Conservation (phyloP, 1,284 basidiomycete genomes). For the Ustilago curta region DNA sequence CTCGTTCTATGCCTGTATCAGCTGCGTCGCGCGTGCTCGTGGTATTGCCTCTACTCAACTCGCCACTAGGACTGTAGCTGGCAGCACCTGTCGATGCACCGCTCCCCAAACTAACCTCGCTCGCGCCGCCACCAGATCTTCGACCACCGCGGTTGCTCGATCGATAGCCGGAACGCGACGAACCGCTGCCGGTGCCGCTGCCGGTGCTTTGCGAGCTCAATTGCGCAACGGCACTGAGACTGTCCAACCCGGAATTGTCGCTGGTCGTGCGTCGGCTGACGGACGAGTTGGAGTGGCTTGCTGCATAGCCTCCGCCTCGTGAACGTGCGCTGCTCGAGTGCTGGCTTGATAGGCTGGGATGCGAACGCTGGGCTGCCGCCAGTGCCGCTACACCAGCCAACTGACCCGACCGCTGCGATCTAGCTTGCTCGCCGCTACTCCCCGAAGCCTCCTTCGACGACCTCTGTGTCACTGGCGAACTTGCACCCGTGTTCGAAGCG, state of each 20-base stretch:
- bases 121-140: slow-evolving; percentile 26
- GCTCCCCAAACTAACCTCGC: slow-evolving; percentile 32
- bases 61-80: slow-evolving; percentile 50
- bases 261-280: slow-evolving; percentile 25
- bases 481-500: slow-evolving; percentile 34
- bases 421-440: slow-evolving; percentile 31
- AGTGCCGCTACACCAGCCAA: not conserved
- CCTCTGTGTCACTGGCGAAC: slow-evolving; percentile 21
- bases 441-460: slow-evolving; percentile 40
- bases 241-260: slow-evolving; percentile 42
- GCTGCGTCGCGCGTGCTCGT: slow-evolving; percentile 40
- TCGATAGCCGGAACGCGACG: slow-evolving; percentile 30
- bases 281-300: slow-evolving; percentile 45
- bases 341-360: slow-evolving; percentile 36
- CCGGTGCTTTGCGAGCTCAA: slow-evolving; percentile 37
- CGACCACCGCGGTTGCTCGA: slow-evolving; percentile 27
- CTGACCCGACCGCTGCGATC: not conserved
- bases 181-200: slow-evolving; percentile 31
- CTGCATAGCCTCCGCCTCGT: slow-evolving; percentile 38
- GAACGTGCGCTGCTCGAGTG: slow-evolving; percentile 24
- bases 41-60: slow-evolving; percentile 43
- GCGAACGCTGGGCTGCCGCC: slow-evolving; percentile 12
- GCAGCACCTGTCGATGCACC: slow-evolving; percentile 53
- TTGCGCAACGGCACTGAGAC: slow-evolving; percentile 38
- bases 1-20: slow-evolving; percentile 17